phyloP scores from a whole-genome alignment of 768 basidiomycete species.

The Lactarius akahatsu region DNA sequence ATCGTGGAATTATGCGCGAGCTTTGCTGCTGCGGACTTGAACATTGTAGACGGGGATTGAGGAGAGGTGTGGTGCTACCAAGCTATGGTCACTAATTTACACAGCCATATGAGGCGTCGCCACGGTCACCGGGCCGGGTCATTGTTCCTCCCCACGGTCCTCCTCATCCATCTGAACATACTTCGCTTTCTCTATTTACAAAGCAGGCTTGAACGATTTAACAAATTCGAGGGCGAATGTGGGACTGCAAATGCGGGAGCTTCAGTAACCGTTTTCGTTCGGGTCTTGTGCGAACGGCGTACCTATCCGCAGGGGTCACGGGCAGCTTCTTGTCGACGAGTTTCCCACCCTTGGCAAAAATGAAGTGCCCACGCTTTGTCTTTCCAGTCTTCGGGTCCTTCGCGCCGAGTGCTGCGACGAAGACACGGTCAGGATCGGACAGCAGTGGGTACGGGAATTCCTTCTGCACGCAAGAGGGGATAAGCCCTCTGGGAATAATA shows the following conservation, averaged over 20 bases:
- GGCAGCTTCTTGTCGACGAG: slow-evolving; percentile 81
- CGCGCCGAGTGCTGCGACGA: slow-evolving; percentile 83
- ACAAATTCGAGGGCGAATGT: slow-evolving; percentile 67
- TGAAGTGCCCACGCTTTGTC: slow-evolving; percentile 90
- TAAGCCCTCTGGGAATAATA: slow-evolving; percentile 8
- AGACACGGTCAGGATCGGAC: slow-evolving; percentile 79
- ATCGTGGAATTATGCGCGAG: slow-evolving; percentile 89
- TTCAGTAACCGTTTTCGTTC: slow-evolving; percentile 3
- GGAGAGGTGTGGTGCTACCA: background rate
- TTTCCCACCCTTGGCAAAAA: slow-evolving; percentile 90
- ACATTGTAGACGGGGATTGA: slow-evolving; percentile 46
- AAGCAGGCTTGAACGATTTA: slow-evolving; percentile 39
- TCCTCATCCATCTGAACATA: too few species aligned
- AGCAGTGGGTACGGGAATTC: slow-evolving; percentile 81
- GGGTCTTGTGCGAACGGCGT: slow-evolving; percentile 21
- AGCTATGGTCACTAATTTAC: background rate
- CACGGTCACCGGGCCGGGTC: background rate
- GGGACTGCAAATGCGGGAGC: slow-evolving; percentile 44
- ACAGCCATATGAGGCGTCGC: background rate
- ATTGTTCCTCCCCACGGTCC: background rate
- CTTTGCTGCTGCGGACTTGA: slow-evolving; percentile 74
- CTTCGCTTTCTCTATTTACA: slow-evolving; percentile 1
- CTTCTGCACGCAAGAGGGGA: slow-evolving; percentile 50
- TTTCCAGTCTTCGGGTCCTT: slow-evolving; percentile 60
- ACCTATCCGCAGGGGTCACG: slow-evolving; percentile 88